A percentile compares a stretch with the other conserved stretches of the same genome.
phyloP scores from a whole-genome alignment of 164 flowering plant genomes.

The Akebia trifoliata region DNA sequence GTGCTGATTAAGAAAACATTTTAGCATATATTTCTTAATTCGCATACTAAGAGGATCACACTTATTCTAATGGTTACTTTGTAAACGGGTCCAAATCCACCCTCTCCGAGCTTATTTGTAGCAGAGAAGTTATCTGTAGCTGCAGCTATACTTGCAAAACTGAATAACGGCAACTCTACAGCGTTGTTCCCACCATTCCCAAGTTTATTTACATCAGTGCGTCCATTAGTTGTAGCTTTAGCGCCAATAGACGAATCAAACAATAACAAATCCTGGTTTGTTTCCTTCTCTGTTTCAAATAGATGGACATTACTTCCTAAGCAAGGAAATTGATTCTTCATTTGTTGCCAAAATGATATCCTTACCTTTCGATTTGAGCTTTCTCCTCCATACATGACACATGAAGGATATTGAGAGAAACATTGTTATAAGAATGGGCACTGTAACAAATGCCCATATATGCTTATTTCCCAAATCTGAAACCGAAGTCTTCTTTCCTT shows the following conservation, averaged over 20 bases:
- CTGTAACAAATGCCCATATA: no score
- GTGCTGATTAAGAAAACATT: no score
- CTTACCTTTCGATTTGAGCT: neutral
- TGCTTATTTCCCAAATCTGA: no score
- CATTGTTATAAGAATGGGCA: no score
- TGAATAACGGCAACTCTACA: slow-evolving; percentile 7
- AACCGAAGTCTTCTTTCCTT: no score
- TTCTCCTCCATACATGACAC: neutral
- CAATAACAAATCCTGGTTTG: neutral
- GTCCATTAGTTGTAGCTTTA: neutral
- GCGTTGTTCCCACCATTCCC: neutral
- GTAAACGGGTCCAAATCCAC: slow-evolving; percentile 5
- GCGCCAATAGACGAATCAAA: neutral
- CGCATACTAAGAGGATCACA: no score
- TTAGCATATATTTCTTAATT: neutral
- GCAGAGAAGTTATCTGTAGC: slow-evolving; percentile 4
- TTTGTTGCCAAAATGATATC: no score
- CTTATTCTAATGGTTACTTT: neutral
- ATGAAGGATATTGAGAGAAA: no score
- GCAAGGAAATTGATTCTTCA: no score
- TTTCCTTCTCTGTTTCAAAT: neutral
- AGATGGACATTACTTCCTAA: no score
- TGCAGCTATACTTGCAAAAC: neutral
- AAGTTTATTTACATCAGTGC: neutral
- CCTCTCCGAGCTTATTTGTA: neutral